These are phyloP conservation scores for Boletus vermiculosoides DNA, from an alignment of 768 basidiomycete species.

Conservation along the genomic window DNA sequence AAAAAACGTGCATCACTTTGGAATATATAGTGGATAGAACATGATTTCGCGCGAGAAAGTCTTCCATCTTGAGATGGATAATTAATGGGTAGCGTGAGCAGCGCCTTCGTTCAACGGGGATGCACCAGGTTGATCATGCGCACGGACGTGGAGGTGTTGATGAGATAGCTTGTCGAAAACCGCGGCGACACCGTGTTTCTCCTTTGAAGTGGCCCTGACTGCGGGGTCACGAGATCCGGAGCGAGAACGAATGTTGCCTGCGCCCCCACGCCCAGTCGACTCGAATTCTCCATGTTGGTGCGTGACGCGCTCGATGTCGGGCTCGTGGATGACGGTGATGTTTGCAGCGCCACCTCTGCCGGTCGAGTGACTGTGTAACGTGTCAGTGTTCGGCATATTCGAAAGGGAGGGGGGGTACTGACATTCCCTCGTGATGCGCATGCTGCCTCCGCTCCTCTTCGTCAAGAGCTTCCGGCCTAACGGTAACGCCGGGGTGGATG, in stretches of 20 bases:
- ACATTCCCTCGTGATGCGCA: slow-evolving; percentile 40
- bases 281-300: slow-evolving; percentile 33
- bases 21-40: background rate
- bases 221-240: slow-evolving; percentile 34
- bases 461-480: slow-evolving; percentile 28
- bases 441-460: slow-evolving; percentile 35
- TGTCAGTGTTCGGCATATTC: background rate
- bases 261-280: slow-evolving; percentile 58
- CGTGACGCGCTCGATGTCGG: slow-evolving; percentile 36
- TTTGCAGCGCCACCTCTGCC: slow-evolving; percentile 72
- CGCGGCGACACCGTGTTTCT: slow-evolving; percentile 32
- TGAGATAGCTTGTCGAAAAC: slow-evolving; percentile 32
- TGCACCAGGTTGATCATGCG: background rate
- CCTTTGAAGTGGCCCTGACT: slow-evolving; percentile 25
- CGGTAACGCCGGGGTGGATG: slow-evolving; percentile 35
- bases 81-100: background rate
- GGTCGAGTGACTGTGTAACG: slow-evolving; percentile 54
- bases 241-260: slow-evolving; percentile 55
- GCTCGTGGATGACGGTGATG: slow-evolving; percentile 40
- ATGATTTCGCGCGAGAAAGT: background rate
- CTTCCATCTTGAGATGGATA: background rate
- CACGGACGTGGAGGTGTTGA: slow-evolving; percentile 6
- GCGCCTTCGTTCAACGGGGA: background rate
- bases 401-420: slow-evolving; percentile 20
- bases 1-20: background rate